These are phyloP conservation scores for Bipolaris victoriae DNA, from an alignment of 2,329 filamentous ascomycete genomes.

Conservation along the genomic window DNA sequence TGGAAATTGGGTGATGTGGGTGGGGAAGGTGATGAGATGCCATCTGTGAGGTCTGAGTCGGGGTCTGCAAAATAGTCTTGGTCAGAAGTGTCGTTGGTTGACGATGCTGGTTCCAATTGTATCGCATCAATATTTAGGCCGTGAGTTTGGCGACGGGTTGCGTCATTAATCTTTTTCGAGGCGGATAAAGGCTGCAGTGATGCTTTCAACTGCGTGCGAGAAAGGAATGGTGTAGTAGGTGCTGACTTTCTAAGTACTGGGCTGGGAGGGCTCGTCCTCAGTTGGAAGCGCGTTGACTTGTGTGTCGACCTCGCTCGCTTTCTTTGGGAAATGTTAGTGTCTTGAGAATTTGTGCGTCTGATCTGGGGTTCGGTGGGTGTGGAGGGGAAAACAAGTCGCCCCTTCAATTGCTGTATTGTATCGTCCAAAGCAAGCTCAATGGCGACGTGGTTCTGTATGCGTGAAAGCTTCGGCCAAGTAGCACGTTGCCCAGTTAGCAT, in stretches of 20 bases:
- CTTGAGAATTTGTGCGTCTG: conserved; percentile 35
- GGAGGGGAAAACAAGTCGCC: conserved; percentile 71
- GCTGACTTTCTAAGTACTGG: conserved; percentile 25
- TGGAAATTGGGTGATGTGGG: conserved; percentile 32
- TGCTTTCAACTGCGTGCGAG: conserved; percentile 18
- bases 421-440: conserved; percentile 85
- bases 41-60: conserved; percentile 42
- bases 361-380: conserved; percentile 59
- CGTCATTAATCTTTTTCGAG: conserved; percentile 20
- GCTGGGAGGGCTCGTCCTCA: conserved; percentile 27
- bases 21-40: conserved; percentile 43
- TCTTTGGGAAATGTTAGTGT: conserved; percentile 22
- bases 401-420: conserved; percentile 71
- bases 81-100: conserved; percentile 41
- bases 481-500: conserved; percentile 81
- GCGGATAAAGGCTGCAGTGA: conserved; percentile 11
- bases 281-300: conserved; percentile 32
- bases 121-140: conserved; percentile 11
- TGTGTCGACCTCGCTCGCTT: conserved; percentile 26
- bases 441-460: conserved; percentile 84
- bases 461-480: conserved; percentile 88
- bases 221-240: conserved; percentile 25
- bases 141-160: conserved; percentile 15
- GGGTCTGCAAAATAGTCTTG: conserved; percentile 39
- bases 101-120: conserved; percentile 34